Conservation (phyloP, 768 basidiomycete genomes). For the Amanita exitialis region DNA sequence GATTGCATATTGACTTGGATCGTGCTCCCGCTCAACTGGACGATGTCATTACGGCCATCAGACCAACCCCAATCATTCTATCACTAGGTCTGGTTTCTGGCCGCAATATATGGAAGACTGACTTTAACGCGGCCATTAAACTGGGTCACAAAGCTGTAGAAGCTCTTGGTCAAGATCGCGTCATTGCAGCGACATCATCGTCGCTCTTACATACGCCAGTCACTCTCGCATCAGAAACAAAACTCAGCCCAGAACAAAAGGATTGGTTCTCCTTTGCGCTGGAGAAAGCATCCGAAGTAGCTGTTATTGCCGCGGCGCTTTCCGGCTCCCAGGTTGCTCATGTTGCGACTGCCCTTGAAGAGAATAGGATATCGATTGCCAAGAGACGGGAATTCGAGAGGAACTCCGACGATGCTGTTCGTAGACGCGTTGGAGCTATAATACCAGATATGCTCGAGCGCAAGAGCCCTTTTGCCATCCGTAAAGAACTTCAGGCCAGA, state of each 20-base stretch:
- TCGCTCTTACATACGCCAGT: conserved; percentile 98
- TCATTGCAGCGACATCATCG: conserved; percentile 92
- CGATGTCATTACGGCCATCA: conserved; percentile 71
- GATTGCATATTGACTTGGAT: conserved; percentile 94
- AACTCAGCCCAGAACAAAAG: conserved; percentile 80
- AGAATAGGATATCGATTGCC: conserved; percentile 82
- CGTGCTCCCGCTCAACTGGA: conserved; percentile 89
- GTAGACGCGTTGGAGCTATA: conserved; percentile 91
- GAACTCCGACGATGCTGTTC: conserved; percentile 87
- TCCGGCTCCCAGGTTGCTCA: conserved; percentile 75
- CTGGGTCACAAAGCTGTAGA: conserved; percentile 78
- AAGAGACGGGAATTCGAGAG: conserved; percentile 93
- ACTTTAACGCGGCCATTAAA: conserved; percentile 77
- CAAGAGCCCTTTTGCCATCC: conserved; percentile 79
- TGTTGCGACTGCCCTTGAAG: conserved; percentile 69
- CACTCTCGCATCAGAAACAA: conserved; percentile 86
- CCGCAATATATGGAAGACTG: conserved; percentile 99
- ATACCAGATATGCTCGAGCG: conserved; percentile 80
- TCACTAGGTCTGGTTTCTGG: conserved; percentile 96
- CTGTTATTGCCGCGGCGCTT: conserved; percentile 75
- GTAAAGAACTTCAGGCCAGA: conserved; percentile 83
- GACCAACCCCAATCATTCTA: conserved; percentile 68
- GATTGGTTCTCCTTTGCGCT: conserved; percentile 99
- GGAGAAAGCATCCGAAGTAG: conserved; percentile 91
- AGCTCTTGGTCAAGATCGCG: conserved; percentile 74